Conservation (phyloP, 2,329 filamentous ascomycete genomes). For the Diplodia seriata region DNA sequence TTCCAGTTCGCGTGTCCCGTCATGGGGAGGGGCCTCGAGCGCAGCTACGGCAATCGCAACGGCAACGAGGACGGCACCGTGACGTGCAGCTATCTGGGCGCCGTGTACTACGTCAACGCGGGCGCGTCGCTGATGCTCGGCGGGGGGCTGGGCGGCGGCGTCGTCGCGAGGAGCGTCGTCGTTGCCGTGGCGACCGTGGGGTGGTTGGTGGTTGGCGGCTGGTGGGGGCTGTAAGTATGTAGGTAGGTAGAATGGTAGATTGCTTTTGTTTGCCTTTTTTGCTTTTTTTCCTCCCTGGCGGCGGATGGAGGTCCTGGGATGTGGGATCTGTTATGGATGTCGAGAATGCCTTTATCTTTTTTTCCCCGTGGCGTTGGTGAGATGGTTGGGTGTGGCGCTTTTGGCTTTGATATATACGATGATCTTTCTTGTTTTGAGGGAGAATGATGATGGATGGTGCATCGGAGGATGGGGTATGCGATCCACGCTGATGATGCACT, state of each 20-base stretch:
- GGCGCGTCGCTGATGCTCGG: neutral
- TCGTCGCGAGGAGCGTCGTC: neutral
- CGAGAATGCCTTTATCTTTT: no score
- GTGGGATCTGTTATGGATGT: no score
- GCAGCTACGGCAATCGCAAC: constrained; percentile 56
- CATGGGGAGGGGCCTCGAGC: constrained; percentile 54
- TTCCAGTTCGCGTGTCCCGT: constrained; percentile 79
- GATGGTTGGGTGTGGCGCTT: no score
- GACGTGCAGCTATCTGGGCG: constrained; percentile 52
- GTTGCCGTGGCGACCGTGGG: neutral
- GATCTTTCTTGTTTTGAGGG: no score
- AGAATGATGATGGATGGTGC: no score
- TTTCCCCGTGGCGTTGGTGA: no score
- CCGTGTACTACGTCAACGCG: constrained; percentile 48
- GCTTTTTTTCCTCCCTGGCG: no score
- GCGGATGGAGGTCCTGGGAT: neutral
- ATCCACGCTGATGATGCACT: no score
- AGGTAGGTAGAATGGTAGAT: no score
- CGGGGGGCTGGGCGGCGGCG: neutral
- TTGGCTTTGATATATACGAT: no score
- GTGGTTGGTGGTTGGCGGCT: neutral
- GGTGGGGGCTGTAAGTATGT: neutral
- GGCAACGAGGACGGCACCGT: constrained; percentile 43
- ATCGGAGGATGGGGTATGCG: no score
- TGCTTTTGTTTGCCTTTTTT: no score